phyloP scores from a whole-genome alignment of 495 filamentous ascomycete genomes.

The Aspergillus olivimuriae region DNA sequence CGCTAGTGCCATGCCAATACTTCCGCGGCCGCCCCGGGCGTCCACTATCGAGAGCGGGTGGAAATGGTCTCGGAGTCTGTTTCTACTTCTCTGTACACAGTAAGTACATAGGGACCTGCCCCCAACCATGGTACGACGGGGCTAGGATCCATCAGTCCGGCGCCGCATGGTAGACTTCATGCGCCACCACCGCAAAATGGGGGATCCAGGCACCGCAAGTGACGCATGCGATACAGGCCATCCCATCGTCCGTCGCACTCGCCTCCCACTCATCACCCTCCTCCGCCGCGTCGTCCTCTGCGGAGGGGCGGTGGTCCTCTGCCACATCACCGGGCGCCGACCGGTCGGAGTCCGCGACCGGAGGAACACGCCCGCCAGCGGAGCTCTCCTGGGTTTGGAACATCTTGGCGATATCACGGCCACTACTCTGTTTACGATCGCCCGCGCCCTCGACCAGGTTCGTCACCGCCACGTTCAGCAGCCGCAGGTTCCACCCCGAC shows the following conservation, averaged over 20 bases:
- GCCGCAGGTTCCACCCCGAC: slow-evolving; percentile 67
- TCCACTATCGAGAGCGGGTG: too few species aligned
- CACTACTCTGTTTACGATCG: slow-evolving; percentile 40
- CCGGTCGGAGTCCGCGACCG: too few species aligned
- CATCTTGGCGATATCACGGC: slow-evolving; percentile 61
- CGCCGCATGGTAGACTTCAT: slow-evolving; percentile 59
- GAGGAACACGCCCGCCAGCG: too few species aligned
- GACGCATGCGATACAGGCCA: slow-evolving; percentile 40
- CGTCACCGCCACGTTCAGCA: slow-evolving; percentile 81
- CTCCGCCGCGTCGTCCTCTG: slow-evolving; percentile 9
- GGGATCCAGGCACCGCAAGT: slow-evolving; percentile 62
- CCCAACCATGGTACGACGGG: neutral
- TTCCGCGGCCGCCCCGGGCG: too few species aligned
- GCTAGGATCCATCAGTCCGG: slow-evolving; percentile 3
- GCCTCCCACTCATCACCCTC: slow-evolving; percentile 31
- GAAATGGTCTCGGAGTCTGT: too few species aligned
- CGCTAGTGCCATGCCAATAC: too few species aligned
- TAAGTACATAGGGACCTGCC: too few species aligned
- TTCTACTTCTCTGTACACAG: too few species aligned
- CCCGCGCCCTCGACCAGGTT: slow-evolving; percentile 68
- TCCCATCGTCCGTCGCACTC: slow-evolving; percentile 39
- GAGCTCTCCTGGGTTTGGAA: slow-evolving; percentile 62
- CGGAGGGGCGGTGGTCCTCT: slow-evolving; percentile 6
- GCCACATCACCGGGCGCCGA: too few species aligned
- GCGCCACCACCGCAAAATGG: slow-evolving; percentile 64